phyloP scores from a whole-genome alignment of 2,329 filamentous ascomycete genomes.

The Diaporthe humulicola region DNA sequence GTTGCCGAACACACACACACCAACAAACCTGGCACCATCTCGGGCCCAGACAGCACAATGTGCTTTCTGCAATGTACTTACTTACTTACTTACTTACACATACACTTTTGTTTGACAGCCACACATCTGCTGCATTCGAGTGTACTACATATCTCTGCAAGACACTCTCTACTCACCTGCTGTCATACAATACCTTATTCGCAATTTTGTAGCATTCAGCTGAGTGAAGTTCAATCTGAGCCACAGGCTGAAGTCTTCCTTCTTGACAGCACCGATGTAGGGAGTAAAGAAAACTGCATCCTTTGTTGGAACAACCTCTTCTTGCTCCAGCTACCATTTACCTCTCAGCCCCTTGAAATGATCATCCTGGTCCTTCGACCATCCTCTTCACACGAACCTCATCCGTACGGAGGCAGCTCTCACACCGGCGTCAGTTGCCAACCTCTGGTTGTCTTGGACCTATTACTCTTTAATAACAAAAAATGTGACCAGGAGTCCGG shows the following conservation, averaged over 20 bases:
- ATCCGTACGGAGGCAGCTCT: too few species aligned
- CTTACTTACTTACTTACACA: too few species aligned
- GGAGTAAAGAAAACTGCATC: background rate
- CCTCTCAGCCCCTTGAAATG: background rate
- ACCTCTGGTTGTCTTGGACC: background rate
- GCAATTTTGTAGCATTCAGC: background rate
- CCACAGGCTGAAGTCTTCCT: background rate
- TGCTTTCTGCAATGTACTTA: background rate
- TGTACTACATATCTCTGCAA: background rate
- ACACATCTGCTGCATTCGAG: background rate
- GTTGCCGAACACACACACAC: slow-evolving; percentile 3
- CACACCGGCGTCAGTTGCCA: background rate
- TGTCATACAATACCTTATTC: background rate
- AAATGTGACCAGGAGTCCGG: background rate
- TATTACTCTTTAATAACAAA: background rate
- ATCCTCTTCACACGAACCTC: background rate
- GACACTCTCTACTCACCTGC: background rate
- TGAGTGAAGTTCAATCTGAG: background rate
- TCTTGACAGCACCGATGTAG: too few species aligned
- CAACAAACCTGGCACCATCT: background rate
- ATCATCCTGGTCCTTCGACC: background rate
- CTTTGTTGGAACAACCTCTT: background rate
- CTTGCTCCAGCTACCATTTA: background rate
- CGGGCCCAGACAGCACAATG: background rate
- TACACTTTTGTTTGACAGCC: background rate